Evolutionary conservation across 306 rosid genomes (phyloP).

Genomic region (Trifolium subterraneum): DNA sequence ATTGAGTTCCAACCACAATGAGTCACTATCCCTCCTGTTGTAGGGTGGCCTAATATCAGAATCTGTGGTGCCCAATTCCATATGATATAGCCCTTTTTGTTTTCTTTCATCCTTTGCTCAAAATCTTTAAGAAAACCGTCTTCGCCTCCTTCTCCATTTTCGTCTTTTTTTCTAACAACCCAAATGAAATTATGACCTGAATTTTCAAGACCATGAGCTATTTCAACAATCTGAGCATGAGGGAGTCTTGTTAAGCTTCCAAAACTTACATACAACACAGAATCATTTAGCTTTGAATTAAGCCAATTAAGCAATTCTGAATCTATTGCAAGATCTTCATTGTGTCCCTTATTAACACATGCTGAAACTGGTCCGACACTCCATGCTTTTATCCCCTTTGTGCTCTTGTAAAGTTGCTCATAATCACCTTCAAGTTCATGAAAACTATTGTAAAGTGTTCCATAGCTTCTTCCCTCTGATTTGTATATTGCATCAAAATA

Average conservation of each 20-base stretch:
- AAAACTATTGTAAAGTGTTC: constrained; percentile 42
- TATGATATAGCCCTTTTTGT: neutral
- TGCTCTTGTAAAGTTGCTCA: constrained; percentile 33
- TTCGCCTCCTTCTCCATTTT: neutral
- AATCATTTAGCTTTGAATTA: constrained; percentile 25
- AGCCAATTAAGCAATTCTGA: constrained; percentile 41
- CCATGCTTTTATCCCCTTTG: constrained; percentile 37
- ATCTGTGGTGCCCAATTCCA: neutral
- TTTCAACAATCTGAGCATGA: constrained; percentile 37
- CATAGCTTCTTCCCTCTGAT: constrained; percentile 44
- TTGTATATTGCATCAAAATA: constrained; percentile 19
- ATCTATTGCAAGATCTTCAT: neutral
- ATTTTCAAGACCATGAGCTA: constrained; percentile 41
- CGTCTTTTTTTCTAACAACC: neutral
- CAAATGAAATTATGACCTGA: constrained; percentile 32
- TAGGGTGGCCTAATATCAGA: neutral
- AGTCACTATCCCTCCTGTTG: neutral
- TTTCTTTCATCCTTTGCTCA: neutral
- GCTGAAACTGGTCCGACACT: constrained; percentile 47
- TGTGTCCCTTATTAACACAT: neutral
- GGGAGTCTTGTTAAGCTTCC: constrained; percentile 40
- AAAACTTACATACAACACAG: constrained; percentile 42
- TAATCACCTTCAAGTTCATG: constrained; percentile 45
- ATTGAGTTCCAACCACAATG: constrained; percentile 5
- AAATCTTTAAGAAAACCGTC: neutral